Evolutionary conservation across 257 asterid species (phyloP), one percentile per base, ranked within the genome.

Genomic region (Ligustrum vulgare): DNA sequence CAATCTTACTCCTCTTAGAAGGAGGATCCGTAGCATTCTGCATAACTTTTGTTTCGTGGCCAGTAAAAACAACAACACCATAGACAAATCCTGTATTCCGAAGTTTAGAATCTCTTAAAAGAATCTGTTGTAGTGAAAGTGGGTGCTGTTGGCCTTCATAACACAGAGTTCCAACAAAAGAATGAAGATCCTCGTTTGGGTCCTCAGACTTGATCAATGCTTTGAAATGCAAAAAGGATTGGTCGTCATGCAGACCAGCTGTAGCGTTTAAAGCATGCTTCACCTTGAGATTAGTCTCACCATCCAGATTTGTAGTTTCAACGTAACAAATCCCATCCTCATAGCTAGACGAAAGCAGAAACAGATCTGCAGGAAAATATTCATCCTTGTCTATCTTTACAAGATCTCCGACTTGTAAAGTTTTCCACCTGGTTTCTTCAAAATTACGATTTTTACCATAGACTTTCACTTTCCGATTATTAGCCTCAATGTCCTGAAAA

Each of bases 21-120:
- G 99, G 99, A 70, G 98, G 99, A 75, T 91, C 94, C 0, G 89
- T 89, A 5, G 98, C 87, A 82, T 94, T 94, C 85, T 92, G 93
- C 98, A 94, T 89, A 47, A 92, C 98, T 86, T 94, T 92, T 12
- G 99, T 89, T 82, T 94, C 99, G 33, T 89, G 97, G n/a, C 98
- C 98, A 4, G 98, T 92, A 65, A 94, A 94, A 76, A 94, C 81
- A 23, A 88, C 94, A 69, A 86, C 96, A 4, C 99, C 99, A 65
- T 88, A 89, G 22, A 86, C 85, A 56, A 81, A 85, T 10, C 91
- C 94, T 0, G 96, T 94, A 68, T 94, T 94, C 70, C 90, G 84
- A 73, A 94, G 84, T 74, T 94, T 94, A 13, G 99, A 94, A 86
- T 80, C 99, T 81, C 99, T 84, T 34, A 91, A 43, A 75, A 94